Conservation (phyloP, 169 alveolate genomes). For the Theileria luwenshuni region DNA sequence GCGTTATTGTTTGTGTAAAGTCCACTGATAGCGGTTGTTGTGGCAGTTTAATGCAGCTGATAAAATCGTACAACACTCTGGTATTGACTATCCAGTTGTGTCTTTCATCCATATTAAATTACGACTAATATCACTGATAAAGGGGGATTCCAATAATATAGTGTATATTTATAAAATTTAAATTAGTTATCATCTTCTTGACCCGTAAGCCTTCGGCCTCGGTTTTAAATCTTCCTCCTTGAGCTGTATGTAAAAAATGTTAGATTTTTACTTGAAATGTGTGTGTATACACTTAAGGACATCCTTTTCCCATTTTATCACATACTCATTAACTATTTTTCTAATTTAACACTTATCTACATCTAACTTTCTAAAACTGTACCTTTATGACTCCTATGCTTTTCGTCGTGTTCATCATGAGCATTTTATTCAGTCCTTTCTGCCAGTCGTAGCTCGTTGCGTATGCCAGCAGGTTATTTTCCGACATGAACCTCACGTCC, state of each 20-base stretch:
- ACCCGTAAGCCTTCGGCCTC: conserved; percentile 2
- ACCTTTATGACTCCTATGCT: conserved; percentile 62
- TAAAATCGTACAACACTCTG: conserved; percentile 59
- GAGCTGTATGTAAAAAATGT: conserved; percentile 5
- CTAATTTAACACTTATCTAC: too few relatives aligned
- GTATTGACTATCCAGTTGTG: conserved; percentile 68
- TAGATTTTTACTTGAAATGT: conserved; percentile 27
- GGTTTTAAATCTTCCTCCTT: conserved; percentile 32
- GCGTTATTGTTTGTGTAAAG: conserved; percentile 40
- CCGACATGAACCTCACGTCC: conserved; percentile 61
- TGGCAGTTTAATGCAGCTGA: conserved; percentile 57
- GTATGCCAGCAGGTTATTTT: conserved; percentile 59
- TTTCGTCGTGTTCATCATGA: conserved; percentile 34
- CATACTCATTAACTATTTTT: too few relatives aligned
- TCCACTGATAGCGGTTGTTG: conserved; percentile 67
- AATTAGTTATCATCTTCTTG: conserved; percentile 14
- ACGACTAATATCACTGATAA: not conserved
- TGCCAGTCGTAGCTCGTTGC: conserved; percentile 72
- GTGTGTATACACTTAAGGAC: conserved; percentile 23
- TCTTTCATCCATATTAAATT: conserved; percentile 27
- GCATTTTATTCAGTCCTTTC: conserved; percentile 43
- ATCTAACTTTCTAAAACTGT: not conserved
- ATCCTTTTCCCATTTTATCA: conserved; percentile 18
- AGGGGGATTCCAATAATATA: conserved; percentile 46
- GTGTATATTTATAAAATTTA: not conserved